Conservation (phyloP, 305 asterid genomes). For the Fraxinus sp. region DNA sequence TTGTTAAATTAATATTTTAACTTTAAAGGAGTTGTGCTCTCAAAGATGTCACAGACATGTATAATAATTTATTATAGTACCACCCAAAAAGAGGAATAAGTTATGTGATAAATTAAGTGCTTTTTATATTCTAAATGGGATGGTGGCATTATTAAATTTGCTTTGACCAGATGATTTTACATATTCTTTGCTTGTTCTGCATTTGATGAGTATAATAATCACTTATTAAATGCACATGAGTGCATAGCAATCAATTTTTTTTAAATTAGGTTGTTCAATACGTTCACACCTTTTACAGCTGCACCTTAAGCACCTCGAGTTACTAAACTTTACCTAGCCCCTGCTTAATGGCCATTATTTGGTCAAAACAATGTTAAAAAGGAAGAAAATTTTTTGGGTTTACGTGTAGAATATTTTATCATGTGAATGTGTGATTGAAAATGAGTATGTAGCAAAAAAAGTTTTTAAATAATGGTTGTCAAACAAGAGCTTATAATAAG, state of each 20-base stretch:
- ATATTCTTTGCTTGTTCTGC: conserved; percentile 41
- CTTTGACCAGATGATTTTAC: conserved; percentile 50
- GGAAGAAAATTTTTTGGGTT: too few relatives aligned
- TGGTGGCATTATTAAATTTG: conserved; percentile 26
- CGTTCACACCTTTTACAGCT: conserved; percentile 22
- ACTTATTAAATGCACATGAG: conserved; percentile 45
- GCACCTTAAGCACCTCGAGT: conserved; percentile 4
- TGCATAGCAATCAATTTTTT: conserved; percentile 29
- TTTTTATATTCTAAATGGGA: conserved; percentile 27
- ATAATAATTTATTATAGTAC: conserved; percentile 27
- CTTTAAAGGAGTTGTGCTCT: conserved; percentile 33
- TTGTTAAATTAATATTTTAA: conserved; percentile 19
- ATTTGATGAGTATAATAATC: conserved; percentile 33
- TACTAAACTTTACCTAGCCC: neutral
- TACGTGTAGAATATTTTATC: too few relatives aligned
- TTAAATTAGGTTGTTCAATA: conserved; percentile 26
- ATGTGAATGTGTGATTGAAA: too few relatives aligned
- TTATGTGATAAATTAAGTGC: conserved; percentile 12
- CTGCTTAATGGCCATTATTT: too few relatives aligned
- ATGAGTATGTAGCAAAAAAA: too few relatives aligned
- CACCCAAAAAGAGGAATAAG: conserved; percentile 38
- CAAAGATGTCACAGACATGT: conserved; percentile 46
- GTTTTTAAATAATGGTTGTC: too few relatives aligned
- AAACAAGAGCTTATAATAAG: too few relatives aligned
- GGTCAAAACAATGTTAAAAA: too few relatives aligned